Percentiles rank a stretch among this genome's conserved stretches.
Evolutionary conservation across 345 rosid species (phyloP).

Genomic region (Eutrema yunnanense): DNA sequence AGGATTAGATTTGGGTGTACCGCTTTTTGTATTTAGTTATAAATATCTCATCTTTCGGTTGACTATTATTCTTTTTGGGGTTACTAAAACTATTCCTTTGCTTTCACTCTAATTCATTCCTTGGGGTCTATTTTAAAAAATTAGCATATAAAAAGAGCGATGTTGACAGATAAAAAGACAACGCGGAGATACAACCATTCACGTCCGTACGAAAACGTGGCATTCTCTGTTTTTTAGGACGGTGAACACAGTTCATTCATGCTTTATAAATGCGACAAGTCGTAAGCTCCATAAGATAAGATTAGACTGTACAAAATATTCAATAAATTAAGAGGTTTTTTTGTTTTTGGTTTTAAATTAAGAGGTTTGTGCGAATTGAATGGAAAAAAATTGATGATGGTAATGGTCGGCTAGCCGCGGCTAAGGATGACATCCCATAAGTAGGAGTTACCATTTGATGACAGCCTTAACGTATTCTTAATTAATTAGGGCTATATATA

Average conservation of each 20-base stretch:
- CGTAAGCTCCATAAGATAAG: not conserved
- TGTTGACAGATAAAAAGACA: slow-evolving; percentile 7
- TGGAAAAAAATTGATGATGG: not conserved
- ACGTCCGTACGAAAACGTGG: slow-evolving; percentile 31
- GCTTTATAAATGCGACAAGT: slow-evolving; percentile 8
- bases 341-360: no score
- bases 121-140: not conserved
- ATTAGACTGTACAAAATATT: slow-evolving; percentile 1
- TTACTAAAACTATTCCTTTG: slow-evolving; percentile 3
- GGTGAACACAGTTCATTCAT: slow-evolving; percentile 21
- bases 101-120: slow-evolving; percentile 24
- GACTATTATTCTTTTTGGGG: slow-evolving; percentile 25
- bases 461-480: not conserved
- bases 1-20: not conserved
- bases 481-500: slow-evolving; percentile 2
- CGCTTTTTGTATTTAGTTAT: not conserved
- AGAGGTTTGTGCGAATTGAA: slow-evolving; percentile 2
- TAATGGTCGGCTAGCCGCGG: slow-evolving; percentile 32
- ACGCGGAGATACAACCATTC: slow-evolving; percentile 17
- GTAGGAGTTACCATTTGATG: slow-evolving; percentile 1
- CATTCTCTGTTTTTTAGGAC: slow-evolving; percentile 25
- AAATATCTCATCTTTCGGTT: not conserved
- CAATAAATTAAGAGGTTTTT: not conserved
- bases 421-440: slow-evolving; percentile 20
- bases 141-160: not conserved